Evolutionary conservation across 257 asterid genomes (phyloP), one percentile per base, ranked within the genome.

Genomic region (Eustoma russellianum): DNA sequence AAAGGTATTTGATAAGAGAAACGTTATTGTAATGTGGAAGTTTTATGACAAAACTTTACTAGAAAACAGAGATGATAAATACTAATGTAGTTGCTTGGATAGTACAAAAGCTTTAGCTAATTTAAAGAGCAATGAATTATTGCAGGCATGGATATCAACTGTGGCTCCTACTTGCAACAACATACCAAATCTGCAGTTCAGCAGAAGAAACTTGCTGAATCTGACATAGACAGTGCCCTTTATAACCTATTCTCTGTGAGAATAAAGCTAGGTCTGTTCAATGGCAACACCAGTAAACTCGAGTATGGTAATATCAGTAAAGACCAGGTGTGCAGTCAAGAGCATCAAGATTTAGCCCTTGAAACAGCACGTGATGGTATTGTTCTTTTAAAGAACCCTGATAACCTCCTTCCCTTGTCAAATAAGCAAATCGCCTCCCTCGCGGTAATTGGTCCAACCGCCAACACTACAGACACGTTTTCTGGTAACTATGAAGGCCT

Each of bases 121-220:
- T 16, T 28, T 33, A 18, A 13, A n/a, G 13, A 54, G 46, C 9
- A 34, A 3, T 3, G 13, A 53, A 16, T 17, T 43, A n/a, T 2
- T 57, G 5, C 79, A 86, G 93, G 94, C 41, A 73, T 86, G 91
- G 95, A 86, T 64, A 65, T 86, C 61, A 73, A 80, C 13, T 86
- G 91, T 33, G 93, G 91, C 17, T 51, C 72, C 56, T 73, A 68
- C 67, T 63, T 80, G 56, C 46, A 16, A 66, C 65, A 65, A 54
- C 33, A 74, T 65, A 77, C 86, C 2, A 73, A 65, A 63, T 69
- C 82, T 62, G 90, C 91, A 9, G 33, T 86, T 43, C 34, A 56
- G 40, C 67, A 73, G 73, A 67, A 66, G 18, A 80, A 80, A 45
- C 60, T 74, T 46, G 53, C 61, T 17, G 79, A 78, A 69, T 40